These are phyloP conservation scores for Verticillium klebahnii DNA, from an alignment of 2,329 filamentous ascomycete genomes.

Conservation along the genomic window DNA sequence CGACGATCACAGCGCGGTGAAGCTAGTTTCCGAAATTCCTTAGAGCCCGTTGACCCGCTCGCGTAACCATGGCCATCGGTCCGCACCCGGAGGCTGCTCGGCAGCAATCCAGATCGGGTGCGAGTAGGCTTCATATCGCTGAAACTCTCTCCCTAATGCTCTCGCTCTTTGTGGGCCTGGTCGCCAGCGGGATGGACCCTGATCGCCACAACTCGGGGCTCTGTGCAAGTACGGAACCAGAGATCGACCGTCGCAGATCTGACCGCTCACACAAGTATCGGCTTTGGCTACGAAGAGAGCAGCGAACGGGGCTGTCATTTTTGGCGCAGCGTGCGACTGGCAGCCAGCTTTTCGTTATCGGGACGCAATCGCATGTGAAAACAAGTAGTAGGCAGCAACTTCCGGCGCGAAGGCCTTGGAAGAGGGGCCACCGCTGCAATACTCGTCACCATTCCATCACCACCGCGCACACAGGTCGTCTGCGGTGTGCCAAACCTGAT, in stretches of 20 bases:
- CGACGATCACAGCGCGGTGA: not conserved
- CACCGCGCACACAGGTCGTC: not conserved
- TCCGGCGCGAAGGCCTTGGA: not conserved
- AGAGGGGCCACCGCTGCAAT: not conserved
- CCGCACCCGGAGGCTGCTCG: not conserved
- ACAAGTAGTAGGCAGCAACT: not conserved
- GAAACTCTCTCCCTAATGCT: not conserved
- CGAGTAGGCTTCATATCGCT: not conserved
- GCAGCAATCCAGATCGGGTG: not conserved
- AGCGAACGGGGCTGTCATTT: not conserved
- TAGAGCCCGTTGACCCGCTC: not conserved
- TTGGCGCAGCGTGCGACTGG: not conserved
- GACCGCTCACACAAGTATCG: not conserved
- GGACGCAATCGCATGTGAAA: too few relatives aligned
- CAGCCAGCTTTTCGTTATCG: not conserved
- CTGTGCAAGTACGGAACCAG: not conserved
- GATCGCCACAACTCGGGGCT: not conserved
- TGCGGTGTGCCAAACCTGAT: not conserved
- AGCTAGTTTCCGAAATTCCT: not conserved
- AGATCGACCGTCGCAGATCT: not conserved
- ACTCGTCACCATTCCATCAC: not conserved
- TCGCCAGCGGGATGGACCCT: not conserved
- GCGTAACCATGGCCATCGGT: not conserved
- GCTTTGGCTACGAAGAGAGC: too few relatives aligned
- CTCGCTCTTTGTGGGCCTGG: not conserved